Evolutionary conservation across 164 flowering plant species (phyloP).

Genomic region (Akebia trifoliata): DNA sequence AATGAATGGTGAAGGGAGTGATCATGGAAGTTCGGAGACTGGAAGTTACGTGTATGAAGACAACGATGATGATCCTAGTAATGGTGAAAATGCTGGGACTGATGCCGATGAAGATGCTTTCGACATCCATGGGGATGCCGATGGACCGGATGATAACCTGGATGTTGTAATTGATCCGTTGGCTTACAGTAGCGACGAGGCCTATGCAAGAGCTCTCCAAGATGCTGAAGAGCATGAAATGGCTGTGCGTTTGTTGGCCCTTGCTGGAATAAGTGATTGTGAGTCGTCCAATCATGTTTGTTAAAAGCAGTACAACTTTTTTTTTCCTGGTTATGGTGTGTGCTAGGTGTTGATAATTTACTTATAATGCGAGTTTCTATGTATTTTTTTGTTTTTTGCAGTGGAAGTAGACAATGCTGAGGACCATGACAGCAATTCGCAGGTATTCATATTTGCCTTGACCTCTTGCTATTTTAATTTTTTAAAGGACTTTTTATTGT

Average conservation of each 20-base stretch:
- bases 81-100: no score
- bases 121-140: conserved; percentile 53
- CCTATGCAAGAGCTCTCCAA: conserved; percentile 70
- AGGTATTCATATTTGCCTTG: conserved; percentile 21
- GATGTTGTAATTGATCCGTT: conserved; percentile 46
- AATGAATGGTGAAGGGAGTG: conserved; percentile 57
- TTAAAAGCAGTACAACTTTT: no score
- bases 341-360: no score
- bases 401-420: conserved; percentile 23
- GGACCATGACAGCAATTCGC: conserved; percentile 26
- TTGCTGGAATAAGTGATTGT: conserved; percentile 31
- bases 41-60: conserved; percentile 53
- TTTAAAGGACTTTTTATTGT: no score
- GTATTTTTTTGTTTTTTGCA: background rate
- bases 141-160: conserved; percentile 15
- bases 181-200: conserved; percentile 65
- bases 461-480: no score
- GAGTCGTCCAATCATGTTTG: conserved; percentile 9
- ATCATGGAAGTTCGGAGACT: conserved; percentile 62
- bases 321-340: background rate
- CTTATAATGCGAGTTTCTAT: no score
- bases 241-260: conserved; percentile 29
- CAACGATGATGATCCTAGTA: conserved; percentile 27
- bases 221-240: conserved; percentile 34
- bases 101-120: conserved; percentile 58